Conservation (phyloP, 495 filamentous ascomycete species). For the Tuber magnatum region DNA sequence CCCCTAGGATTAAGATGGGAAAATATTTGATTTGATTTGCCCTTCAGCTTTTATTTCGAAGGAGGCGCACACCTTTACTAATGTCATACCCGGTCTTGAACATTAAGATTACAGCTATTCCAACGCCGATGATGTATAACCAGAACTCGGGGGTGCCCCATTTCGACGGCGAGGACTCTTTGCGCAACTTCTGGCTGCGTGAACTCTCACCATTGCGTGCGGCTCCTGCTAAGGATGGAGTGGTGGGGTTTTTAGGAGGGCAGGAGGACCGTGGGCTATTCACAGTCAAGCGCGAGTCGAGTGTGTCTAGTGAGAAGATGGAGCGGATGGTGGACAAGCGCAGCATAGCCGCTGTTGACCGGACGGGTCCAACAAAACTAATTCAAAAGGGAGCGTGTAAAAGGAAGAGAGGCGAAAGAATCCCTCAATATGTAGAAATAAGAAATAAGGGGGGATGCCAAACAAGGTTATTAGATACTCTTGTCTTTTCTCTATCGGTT, state of each 20-base stretch:
- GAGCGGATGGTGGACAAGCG: constrained; percentile 48
- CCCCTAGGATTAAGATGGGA: neutral
- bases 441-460: neutral
- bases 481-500: neutral
- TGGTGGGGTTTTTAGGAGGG: constrained; percentile 47
- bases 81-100: constrained; percentile 79
- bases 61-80: constrained; percentile 61
- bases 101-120: constrained; percentile 70
- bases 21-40: neutral
- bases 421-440: neutral
- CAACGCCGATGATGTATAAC: constrained; percentile 67
- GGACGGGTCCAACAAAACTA: neutral
- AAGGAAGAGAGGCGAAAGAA: neutral
- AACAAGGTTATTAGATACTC: neutral
- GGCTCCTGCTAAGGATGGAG: constrained; percentile 36
- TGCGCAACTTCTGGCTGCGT: constrained; percentile 44
- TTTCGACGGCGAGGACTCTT: constrained; percentile 54
- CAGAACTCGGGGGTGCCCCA: constrained; percentile 86
- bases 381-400: neutral
- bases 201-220: constrained; percentile 39
- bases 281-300: constrained; percentile 84
- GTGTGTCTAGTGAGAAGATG: constrained; percentile 77
- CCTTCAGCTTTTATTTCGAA: neutral
- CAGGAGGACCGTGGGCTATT: constrained; percentile 48
- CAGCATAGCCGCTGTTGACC: constrained; percentile 38